Evolutionary conservation across 495 filamentous ascomycete genomes (phyloP), one percentile per base, ranked within the genome.

Genomic region (Friedmanniomyces endolithicus): DNA sequence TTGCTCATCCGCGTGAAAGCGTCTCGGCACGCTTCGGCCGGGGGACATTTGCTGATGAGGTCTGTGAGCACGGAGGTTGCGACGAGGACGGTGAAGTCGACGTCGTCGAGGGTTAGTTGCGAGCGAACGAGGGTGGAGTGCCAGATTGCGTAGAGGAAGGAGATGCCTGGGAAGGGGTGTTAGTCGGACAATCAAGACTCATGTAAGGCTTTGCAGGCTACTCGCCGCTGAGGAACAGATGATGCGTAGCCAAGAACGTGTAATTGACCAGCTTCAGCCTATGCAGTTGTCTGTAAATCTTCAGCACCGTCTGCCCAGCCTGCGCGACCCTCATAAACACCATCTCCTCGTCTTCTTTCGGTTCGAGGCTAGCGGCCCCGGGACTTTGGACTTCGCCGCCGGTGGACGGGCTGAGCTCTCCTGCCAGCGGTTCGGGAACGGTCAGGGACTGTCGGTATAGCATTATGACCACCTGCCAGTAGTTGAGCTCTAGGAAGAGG

Each of bases 401-500:
- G 1, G 61, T 52, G 1, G 51, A 40, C 1, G 53, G 43, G 24
- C 50, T 52, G 22, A 61, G 11, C 68, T 95, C 88, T 20, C 82
- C 82, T 44, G 88, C 87, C 50, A 95, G 78, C 54, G 86, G 76
- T 4, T 84, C 79, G 12, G 90, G 90, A n/a, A 90, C 87, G 19
- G 85, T 86, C 46, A 97, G 71, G 64, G 87, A 90, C 63, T 95
- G 90, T 52, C 90, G 77, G 67, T 96, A 97, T 2, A 97, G 78
- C 87, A 94, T 86, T 59, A 97, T 94, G 51, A 96, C 80, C n/a
- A 88, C 86, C 67, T 97, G 90, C 88, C 89, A 97, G 66, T 96
- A 97, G 65, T 97, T 97, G 47, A 97, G 69, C 56, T 95, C 87
- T 6, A 96, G 72, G 59, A 96, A 90, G 47, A 94, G 81, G 9